phyloP scores from a whole-genome alignment of 192 early-diverging fungal species.

The Pilobolus umbonatus region DNA sequence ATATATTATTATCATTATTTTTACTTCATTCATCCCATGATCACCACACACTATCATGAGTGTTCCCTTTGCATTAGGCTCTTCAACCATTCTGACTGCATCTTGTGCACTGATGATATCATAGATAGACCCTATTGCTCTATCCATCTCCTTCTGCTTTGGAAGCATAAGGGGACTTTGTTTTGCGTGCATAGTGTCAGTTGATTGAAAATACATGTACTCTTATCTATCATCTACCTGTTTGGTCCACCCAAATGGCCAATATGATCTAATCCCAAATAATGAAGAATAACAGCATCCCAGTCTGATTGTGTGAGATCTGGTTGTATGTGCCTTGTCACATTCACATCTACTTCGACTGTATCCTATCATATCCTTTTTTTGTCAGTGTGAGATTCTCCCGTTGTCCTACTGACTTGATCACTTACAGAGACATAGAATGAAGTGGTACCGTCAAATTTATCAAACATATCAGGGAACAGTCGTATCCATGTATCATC shows the following conservation, averaged over 20 bases:
- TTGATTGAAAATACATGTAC: neutral
- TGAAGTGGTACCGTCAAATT: constrained; percentile 59
- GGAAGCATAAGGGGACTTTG: constrained; percentile 63
- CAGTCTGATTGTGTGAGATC: constrained; percentile 55
- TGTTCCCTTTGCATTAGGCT: constrained; percentile 47
- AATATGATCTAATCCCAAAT: constrained; percentile 80
- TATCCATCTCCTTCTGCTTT: constrained; percentile 78
- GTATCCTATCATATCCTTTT: constrained; percentile 50
- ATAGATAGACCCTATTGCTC: constrained; percentile 53
- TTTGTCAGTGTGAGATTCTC: constrained; percentile 44
- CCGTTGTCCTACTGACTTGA: constrained; percentile 41
- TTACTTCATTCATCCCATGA: constrained; percentile 79
- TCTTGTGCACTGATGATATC: constrained; percentile 43
- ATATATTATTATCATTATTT: constrained; percentile 10
- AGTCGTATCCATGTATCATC: constrained; percentile 95
- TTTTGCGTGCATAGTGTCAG: neutral
- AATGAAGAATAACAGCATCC: constrained; percentile 74
- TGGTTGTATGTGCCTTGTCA: constrained; percentile 59
- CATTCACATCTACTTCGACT: constrained; percentile 70
- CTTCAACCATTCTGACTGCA: constrained; percentile 26
- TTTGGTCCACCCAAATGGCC: constrained; percentile 69
- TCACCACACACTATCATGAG: constrained; percentile 77
- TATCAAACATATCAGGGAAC: constrained; percentile 64
- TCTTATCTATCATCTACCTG: constrained; percentile 15
- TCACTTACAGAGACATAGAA: constrained; percentile 69